phyloP scores from a whole-genome alignment of 176 grass and related monocot species.

The Chloris gayana region DNA sequence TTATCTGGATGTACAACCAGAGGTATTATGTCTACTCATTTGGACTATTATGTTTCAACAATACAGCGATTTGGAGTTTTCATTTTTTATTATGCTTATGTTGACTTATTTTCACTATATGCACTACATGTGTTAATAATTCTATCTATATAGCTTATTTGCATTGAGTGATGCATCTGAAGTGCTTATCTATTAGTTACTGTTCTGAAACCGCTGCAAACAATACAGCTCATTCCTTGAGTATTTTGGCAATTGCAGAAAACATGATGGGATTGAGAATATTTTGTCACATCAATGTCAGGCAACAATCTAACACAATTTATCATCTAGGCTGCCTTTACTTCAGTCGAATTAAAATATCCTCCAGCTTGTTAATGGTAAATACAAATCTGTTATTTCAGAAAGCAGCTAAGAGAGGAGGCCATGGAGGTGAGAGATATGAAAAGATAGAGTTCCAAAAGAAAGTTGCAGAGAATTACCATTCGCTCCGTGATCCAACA shows the following conservation, averaged over 20 bases:
- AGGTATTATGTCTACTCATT: constrained; percentile 55
- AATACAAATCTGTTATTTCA: constrained; percentile 38
- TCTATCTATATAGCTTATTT: too few species aligned
- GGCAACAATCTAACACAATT: background rate
- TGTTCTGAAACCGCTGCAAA: too few species aligned
- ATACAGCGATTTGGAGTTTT: background rate
- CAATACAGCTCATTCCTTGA: too few species aligned
- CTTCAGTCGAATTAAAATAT: background rate
- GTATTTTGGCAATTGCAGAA: too few species aligned
- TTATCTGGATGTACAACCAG: constrained; percentile 90
- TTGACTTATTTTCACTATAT: constrained; percentile 9
- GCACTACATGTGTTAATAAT: background rate
- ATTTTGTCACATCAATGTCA: too few species aligned
- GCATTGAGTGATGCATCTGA: too few species aligned
- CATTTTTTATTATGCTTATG: background rate
- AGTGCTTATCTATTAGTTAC: too few species aligned
- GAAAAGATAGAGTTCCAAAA: constrained; percentile 88
- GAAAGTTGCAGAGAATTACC: constrained; percentile 76
- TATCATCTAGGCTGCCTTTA: background rate
- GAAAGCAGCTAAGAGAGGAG: constrained; percentile 95
- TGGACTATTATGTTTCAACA: background rate
- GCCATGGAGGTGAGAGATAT: constrained; percentile 82
- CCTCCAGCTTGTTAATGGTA: background rate
- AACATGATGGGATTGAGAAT: too few species aligned
- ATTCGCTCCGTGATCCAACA: constrained; percentile 60